Base-by-base conservation (phyloP, 371 early-diverging fungal genomes). In the Chytridium lagenaria region DNA sequence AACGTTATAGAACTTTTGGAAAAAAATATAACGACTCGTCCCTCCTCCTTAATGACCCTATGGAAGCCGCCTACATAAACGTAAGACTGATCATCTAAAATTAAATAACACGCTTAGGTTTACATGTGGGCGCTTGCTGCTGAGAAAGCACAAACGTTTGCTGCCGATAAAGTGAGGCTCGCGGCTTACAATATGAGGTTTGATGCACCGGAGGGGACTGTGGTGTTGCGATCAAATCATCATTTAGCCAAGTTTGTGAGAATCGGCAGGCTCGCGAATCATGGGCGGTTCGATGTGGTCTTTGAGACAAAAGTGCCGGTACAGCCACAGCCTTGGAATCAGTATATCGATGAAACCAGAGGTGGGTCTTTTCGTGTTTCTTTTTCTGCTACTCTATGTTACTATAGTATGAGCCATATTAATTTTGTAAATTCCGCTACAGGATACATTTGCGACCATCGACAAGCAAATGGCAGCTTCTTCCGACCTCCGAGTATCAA, bases 11-110 rank as follows among this genome's bases (percentile, higher is more conserved):
- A 28, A 69, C 57, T 26, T 69, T 52, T 51, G 33, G 69, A 69
- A 69, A 40, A n/a, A 55, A 50, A 52, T 55, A 55, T 23, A 52
- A 55, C 59, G 69, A 59, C 33, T 38, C 51, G 30, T 37, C 69
- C 2, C 23, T 34, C 5, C 55, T 69, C 15, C 37, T 69, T 2
- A 69, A 69, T 23, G 69, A 69, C 51, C 69, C 69, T 26, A 69
- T 69, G 69, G 69, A 69, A 28, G 55, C 55, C 44, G 69, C 52
- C 16, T 69, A 69, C 52, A 69, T 69, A 15, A 69, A 69, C 39
- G 69, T 67, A 30, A 44, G 19, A 7, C 19, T n/a, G n/a, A 7
- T 12, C 7, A 44, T 44, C 44, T 19, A 19, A 7, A 44, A 12
- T 19, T 44, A 7, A 44, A 44, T 44, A 7, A 44, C 19, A 12